These are phyloP conservation scores for Nectriaceae sp. DNA, from an alignment of 2,329 filamentous ascomycete species.

Conservation along the genomic window DNA sequence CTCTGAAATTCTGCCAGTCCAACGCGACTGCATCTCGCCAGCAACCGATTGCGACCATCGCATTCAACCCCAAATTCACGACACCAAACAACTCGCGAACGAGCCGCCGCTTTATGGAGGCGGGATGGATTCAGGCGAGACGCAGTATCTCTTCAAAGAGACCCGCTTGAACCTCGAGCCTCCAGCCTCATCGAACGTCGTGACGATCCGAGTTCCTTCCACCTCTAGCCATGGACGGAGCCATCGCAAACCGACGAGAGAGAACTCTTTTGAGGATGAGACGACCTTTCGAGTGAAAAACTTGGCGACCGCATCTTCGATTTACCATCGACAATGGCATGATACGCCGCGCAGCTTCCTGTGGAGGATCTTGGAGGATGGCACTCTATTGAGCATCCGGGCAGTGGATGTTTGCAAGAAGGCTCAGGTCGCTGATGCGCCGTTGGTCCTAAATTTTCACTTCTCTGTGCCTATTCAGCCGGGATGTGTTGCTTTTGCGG, in stretches of 20 bases:
- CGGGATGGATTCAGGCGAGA: conserved; percentile 66
- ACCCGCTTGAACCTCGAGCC: conserved; percentile 82
- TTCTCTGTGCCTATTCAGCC: conserved; percentile 75
- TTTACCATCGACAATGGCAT: conserved; percentile 81
- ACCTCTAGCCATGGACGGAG: conserved; percentile 47
- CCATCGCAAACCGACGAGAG: conserved; percentile 40
- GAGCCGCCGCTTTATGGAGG: conserved; percentile 55
- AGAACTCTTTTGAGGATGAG: conserved; percentile 62
- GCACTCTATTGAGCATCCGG: conserved; percentile 78
- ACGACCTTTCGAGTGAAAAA: conserved; percentile 71
- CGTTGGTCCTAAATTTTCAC: conserved; percentile 74
- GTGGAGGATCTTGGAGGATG: conserved; percentile 85
- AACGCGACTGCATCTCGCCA: conserved; percentile 31
- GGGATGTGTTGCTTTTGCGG: conserved; percentile 80
- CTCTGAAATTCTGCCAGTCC: conserved; percentile 35
- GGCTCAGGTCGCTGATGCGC: conserved; percentile 65
- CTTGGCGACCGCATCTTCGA: conserved; percentile 75
- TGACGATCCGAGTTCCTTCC: conserved; percentile 69
- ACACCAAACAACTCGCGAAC: conserved; percentile 7
- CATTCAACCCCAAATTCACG: conserved; percentile 16
- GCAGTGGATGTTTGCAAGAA: conserved; percentile 78
- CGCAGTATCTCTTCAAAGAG: conserved; percentile 79
- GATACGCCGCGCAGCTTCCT: conserved; percentile 81
- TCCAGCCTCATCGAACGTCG: conserved; percentile 65
- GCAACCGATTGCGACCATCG: conserved; percentile 29